phyloP scores from a whole-genome alignment of 2,329 filamentous ascomycete genomes.

The Alternaria gansuensis region DNA sequence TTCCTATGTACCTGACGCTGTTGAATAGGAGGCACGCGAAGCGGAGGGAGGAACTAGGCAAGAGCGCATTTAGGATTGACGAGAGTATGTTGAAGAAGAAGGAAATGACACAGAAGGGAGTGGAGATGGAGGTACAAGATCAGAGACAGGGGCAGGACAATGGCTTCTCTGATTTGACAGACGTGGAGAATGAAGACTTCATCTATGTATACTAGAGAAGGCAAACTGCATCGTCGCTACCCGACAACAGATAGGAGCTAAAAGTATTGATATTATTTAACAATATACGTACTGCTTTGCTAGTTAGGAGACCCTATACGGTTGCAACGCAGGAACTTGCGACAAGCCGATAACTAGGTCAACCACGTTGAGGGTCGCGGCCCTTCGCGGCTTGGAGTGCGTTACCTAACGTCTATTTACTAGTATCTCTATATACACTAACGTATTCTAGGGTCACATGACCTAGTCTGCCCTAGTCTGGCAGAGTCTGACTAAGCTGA shows the following conservation, averaged over 20 bases:
- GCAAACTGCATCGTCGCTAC: neutral
- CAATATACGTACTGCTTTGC: neutral
- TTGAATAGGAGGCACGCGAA: slow-evolving; percentile 46
- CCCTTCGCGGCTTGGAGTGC: neutral
- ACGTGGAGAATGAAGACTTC: slow-evolving; percentile 36
- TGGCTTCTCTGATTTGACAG: slow-evolving; percentile 33
- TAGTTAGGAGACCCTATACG: neutral
- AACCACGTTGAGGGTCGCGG: neutral
- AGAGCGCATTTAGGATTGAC: slow-evolving; percentile 41
- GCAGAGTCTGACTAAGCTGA: too few relatives aligned
- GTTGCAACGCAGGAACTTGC: neutral
- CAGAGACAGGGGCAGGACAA: slow-evolving; percentile 23
- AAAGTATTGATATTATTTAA: neutral
- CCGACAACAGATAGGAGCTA: neutral
- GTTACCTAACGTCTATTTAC: neutral
- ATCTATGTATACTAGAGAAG: slow-evolving; percentile 16
- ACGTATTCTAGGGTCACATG: too few relatives aligned
- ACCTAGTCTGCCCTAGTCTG: too few relatives aligned
- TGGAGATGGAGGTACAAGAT: slow-evolving; percentile 26
- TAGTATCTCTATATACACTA: too few relatives aligned
- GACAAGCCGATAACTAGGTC: neutral
- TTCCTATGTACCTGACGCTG: slow-evolving; percentile 43
- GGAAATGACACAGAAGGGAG: slow-evolving; percentile 25
- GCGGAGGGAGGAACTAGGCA: slow-evolving; percentile 43
- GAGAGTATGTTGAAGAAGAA: slow-evolving; percentile 49